phyloP scores from a whole-genome alignment of 75 land plant genomes.

The Pinus albicaulis region DNA sequence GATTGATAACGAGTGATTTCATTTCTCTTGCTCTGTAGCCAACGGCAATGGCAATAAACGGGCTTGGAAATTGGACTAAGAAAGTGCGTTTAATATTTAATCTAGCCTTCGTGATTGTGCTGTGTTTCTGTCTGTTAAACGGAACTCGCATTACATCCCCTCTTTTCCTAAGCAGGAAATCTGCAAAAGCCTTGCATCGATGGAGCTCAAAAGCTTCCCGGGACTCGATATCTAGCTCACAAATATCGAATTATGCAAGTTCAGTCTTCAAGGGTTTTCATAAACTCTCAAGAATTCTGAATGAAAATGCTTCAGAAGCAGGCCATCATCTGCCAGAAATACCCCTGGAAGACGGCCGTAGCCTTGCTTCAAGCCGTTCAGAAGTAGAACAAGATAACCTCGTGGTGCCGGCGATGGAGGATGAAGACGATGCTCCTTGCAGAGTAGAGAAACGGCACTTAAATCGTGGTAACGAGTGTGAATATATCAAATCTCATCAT shows the following conservation, averaged over 20 bases:
- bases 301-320: neutral
- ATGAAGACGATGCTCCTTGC: constrained; percentile 11
- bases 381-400: neutral
- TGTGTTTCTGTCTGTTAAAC: neutral
- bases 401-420: neutral
- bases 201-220: constrained; percentile 1
- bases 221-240: neutral
- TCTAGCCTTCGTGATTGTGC: neutral
- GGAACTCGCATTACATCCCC: neutral
- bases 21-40: neutral
- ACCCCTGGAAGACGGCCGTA: neutral
- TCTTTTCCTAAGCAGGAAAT: neutral
- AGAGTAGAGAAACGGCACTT: constrained; percentile 18
- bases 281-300: neutral
- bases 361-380: neutral
- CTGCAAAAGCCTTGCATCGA: neutral
- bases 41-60: neutral
- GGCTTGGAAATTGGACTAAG: neutral
- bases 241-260: neutral
- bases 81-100: neutral
- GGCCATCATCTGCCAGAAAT: neutral
- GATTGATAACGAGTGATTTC: neutral
- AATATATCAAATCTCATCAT: constrained; percentile 33
- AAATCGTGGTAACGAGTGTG: constrained; percentile 33
- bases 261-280: neutral